A percentile compares a stretch with the other conserved stretches of the same genome.
Conservation (phyloP, 2,329 filamentous ascomycete genomes). For the Aspergillus proliferans region DNA sequence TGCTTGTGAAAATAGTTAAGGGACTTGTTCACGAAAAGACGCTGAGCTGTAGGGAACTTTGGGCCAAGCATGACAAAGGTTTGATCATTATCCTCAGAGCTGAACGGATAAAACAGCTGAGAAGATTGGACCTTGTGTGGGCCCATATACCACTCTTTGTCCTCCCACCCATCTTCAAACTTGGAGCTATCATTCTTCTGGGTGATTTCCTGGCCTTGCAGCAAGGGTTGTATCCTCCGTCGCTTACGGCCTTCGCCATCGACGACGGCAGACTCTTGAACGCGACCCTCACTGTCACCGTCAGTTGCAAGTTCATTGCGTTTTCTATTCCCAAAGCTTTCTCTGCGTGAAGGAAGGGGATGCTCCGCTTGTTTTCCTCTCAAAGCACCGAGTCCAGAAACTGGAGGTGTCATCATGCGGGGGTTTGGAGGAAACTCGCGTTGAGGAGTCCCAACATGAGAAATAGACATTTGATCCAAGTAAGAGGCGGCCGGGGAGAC, state of each 20-base stretch:
- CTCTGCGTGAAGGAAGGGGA: background rate
- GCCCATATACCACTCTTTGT: conserved; percentile 33
- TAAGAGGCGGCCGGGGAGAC: background rate
- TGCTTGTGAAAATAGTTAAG: conserved; percentile 24
- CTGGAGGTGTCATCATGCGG: background rate
- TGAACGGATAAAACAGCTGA: conserved; percentile 39
- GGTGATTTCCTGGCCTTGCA: background rate
- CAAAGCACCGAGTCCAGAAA: background rate
- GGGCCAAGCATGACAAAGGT: conserved; percentile 19
- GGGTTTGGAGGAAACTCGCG: background rate
- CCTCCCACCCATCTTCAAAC: conserved; percentile 5
- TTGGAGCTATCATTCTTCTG: background rate
- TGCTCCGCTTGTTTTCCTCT: background rate
- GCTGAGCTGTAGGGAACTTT: conserved; percentile 18
- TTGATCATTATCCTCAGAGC: conserved; percentile 21
- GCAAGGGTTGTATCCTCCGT: conserved; percentile 9
- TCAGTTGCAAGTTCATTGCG: background rate
- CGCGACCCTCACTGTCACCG: conserved; percentile 1
- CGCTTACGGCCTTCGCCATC: conserved; percentile 25
- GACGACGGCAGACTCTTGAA: conserved; percentile 18
- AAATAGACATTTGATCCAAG: background rate
- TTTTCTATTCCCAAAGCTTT: background rate
- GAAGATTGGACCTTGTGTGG: conserved; percentile 31
- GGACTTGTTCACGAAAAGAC: conserved; percentile 25
- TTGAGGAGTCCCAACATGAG: background rate